A percentile compares a stretch with the other conserved stretches of the same genome.
Conservation (phyloP, 441 rosid genomes). For the Aleurites moluccanus region DNA sequence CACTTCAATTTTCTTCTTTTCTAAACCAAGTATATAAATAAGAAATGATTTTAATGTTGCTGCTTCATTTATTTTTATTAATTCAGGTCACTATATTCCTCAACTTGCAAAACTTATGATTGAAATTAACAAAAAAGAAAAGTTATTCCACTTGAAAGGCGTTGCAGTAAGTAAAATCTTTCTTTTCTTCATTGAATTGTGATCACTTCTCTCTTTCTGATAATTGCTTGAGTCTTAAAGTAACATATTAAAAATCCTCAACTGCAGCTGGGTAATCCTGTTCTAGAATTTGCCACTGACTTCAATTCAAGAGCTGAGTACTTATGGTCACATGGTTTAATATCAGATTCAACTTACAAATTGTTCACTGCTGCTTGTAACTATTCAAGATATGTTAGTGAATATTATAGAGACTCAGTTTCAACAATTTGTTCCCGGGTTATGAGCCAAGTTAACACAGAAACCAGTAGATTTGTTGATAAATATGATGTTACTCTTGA, state of each 20-base stretch:
- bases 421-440: conserved; percentile 78
- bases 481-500: conserved; percentile 97
- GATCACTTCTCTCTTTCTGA: too few species aligned
- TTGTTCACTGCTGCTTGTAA: conserved; percentile 89
- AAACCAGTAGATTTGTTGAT: conserved; percentile 92
- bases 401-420: conserved; percentile 82
- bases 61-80: background rate
- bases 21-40: background rate
- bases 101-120: conserved; percentile 88
- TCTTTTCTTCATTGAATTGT: background rate
- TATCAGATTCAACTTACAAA: conserved; percentile 80
- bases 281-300: conserved; percentile 78
- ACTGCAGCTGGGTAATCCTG: conserved; percentile 90
- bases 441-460: conserved; percentile 75
- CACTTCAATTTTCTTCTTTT: conserved; percentile 7
- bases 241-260: background rate
- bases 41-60: background rate
- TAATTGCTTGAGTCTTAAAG: too few species aligned
- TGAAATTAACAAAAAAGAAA: conserved; percentile 61
- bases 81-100: conserved; percentile 88
- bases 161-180: conserved; percentile 67
- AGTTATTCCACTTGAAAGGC: conserved; percentile 78
- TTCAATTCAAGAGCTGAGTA: conserved; percentile 92
- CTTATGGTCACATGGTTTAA: conserved; percentile 96
- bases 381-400: conserved; percentile 91